phyloP scores from a whole-genome alignment of 2,329 filamentous ascomycete species.

The Pseudocercospora eumusae region DNA sequence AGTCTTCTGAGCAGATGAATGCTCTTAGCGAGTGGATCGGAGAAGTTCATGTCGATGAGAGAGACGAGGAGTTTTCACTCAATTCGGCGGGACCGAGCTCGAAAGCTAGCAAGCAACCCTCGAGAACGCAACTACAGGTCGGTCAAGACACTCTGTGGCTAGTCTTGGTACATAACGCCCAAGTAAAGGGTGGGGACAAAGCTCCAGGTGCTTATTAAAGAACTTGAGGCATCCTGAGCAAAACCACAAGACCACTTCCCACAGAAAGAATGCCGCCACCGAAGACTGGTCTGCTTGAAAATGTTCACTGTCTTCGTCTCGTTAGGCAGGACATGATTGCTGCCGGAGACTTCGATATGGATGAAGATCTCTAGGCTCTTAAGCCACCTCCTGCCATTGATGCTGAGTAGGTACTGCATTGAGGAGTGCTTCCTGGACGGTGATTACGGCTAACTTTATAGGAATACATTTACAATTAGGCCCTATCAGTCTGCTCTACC shows the following conservation, averaged over 20 bases:
- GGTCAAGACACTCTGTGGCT: conserved; percentile 22
- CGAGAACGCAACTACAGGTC: conserved; percentile 18
- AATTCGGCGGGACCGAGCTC: conserved; percentile 6
- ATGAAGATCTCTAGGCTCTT: not conserved
- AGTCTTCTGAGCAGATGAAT: conserved; percentile 14
- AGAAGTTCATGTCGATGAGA: not conserved
- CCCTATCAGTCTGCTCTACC: too few species aligned
- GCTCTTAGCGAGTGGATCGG: conserved; percentile 16
- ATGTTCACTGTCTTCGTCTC: not conserved
- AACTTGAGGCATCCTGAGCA: not conserved
- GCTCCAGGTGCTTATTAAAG: not conserved
- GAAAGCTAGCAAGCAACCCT: conserved; percentile 12
- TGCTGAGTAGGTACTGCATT: not conserved
- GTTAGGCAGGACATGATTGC: conserved; percentile 2
- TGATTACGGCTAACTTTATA: not conserved
- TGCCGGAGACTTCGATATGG: not conserved
- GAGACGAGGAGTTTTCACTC: not conserved
- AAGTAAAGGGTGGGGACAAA: not conserved
- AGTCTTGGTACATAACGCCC: conserved; percentile 15
- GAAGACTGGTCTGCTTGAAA: not conserved
- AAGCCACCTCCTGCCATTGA: not conserved
- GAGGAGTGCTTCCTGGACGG: not conserved
- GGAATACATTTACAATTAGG: not conserved
- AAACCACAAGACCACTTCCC: not conserved
- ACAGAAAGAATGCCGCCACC: not conserved